Percentiles rank a stretch among this genome's conserved stretches.
Conservation (phyloP, 768 basidiomycete genomes). For the Mycena crocata region DNA sequence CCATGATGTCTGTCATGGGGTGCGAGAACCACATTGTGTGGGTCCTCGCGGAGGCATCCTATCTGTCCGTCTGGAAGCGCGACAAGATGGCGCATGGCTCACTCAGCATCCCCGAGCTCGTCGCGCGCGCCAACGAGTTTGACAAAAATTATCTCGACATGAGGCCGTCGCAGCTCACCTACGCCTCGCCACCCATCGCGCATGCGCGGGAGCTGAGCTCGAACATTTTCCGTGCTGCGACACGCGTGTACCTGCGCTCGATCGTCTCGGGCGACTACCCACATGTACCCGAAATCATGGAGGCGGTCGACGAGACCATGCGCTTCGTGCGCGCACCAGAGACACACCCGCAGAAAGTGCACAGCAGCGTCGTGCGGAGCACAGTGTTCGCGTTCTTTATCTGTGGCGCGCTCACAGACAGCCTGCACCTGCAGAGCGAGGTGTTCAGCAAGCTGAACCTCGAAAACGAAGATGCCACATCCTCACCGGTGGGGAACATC, state of each 20-base stretch:
- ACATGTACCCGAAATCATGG: constrained; percentile 69
- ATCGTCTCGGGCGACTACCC: constrained; percentile 83
- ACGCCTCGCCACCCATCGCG: constrained; percentile 29
- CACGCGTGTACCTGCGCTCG: constrained; percentile 79
- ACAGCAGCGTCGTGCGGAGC: constrained; percentile 69
- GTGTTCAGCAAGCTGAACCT: constrained; percentile 61
- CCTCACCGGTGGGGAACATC: constrained; percentile 70
- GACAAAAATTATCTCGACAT: constrained; percentile 22
- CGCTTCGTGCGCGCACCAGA: constrained; percentile 54
- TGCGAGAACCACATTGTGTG: constrained; percentile 85
- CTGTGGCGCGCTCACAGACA: constrained; percentile 75
- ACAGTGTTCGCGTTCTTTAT: constrained; percentile 85
- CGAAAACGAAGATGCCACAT: constrained; percentile 54
- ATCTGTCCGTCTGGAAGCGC: constrained; percentile 75
- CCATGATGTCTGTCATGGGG: constrained; percentile 89
- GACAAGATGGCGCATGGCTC: constrained; percentile 48
- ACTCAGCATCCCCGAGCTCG: constrained; percentile 72
- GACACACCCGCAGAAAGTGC: constrained; percentile 49
- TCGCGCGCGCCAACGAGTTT: constrained; percentile 43
- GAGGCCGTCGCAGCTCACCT: constrained; percentile 8
- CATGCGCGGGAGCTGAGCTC: constrained; percentile 59
- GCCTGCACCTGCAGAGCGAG: constrained; percentile 52
- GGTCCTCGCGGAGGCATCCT: constrained; percentile 80
- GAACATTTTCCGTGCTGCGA: constrained; percentile 79
- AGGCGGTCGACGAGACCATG: constrained; percentile 66